Evolutionary conservation across 2,329 filamentous ascomycete species (phyloP).

Genomic region (Paracoccidioides lutzii): DNA sequence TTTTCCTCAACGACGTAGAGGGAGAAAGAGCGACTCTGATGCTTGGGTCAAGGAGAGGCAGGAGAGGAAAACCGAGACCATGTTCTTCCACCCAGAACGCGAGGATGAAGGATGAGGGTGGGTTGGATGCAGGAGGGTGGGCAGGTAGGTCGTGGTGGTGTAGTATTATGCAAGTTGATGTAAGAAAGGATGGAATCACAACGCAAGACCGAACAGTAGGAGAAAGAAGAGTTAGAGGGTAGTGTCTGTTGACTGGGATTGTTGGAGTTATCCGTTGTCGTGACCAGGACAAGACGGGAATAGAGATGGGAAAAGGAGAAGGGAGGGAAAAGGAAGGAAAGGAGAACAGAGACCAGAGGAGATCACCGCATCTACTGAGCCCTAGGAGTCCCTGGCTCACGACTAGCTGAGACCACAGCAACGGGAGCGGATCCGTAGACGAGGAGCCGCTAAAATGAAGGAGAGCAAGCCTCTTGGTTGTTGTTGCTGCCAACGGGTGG

Average conservation of each 20-base stretch:
- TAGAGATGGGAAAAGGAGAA: slow-evolving; percentile 1
- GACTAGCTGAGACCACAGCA: slow-evolving; percentile 14
- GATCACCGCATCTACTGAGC: neutral
- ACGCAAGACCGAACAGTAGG: neutral
- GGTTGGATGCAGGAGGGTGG: neutral
- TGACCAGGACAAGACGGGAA: too few species aligned
- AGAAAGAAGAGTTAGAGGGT: slow-evolving; percentile 11
- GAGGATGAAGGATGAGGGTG: neutral
- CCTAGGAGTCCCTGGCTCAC: neutral
- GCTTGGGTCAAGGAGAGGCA: neutral
- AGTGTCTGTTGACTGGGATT: slow-evolving; percentile 6
- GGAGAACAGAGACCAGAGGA: neutral
- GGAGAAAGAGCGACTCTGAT: neutral
- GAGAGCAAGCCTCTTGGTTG: neutral
- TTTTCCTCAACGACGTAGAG: neutral
- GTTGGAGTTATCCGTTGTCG: too few species aligned
- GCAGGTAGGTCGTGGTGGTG: neutral
- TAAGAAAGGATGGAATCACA: neutral
- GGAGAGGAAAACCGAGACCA: neutral
- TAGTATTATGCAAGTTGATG: neutral
- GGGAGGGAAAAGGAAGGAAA: neutral
- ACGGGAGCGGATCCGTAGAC: slow-evolving; percentile 27
- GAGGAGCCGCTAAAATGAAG: slow-evolving; percentile 14
- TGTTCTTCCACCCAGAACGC: neutral
- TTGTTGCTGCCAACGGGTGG: neutral